Base-by-base conservation (phyloP, 1,139 yeast species). In the Lodderomyces orthopsilosis region DNA sequence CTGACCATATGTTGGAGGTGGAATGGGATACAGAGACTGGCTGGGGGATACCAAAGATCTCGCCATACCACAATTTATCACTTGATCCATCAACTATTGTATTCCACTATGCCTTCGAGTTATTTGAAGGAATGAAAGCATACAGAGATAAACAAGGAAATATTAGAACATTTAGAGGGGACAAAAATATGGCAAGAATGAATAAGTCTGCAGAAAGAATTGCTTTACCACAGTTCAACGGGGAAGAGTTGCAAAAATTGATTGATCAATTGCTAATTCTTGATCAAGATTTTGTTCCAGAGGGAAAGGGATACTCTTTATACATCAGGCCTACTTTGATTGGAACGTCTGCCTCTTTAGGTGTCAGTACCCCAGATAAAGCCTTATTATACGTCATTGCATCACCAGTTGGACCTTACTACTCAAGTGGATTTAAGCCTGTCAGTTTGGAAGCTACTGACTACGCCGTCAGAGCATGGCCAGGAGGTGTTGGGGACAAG, bases 391-490 rank as follows among this genome's bases (percentile, higher is more conserved):
- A 68, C 63, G 89, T 90, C 41, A 90, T 93, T 65, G 86, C 90
- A 28, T 87, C 95, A 12, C 98, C 98, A 14, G 98, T 91, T 24
- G 98, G 98, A 23, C 97, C 98, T 26, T 86, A 86, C 72, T 83
- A 81, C 63, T 79, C 85, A 54, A 82, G 95, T 18, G 97, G 96
- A 9, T 91, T 91, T 80, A 89, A 90, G 68, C 96, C 98, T 23
- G 96, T 93, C 38, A 75, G 81, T 46, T 75, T 93, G 49, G 96
- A 91, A 70, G 98, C 98, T 51, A 89, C 96, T 27, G 95, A 88
- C 62, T 82, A 87, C 55, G 95, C 95, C 37, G 93, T 91, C 19
- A 84, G 98, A 70, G 97, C 98, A n/a, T 93, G 98, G 98, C 98
- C 98, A 57, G 97, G 97, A 57, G 98, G 98, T 62, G 90, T 84